phyloP scores from a whole-genome alignment of 441 rosid genomes.

The Euphorbia schlechtendalii region DNA sequence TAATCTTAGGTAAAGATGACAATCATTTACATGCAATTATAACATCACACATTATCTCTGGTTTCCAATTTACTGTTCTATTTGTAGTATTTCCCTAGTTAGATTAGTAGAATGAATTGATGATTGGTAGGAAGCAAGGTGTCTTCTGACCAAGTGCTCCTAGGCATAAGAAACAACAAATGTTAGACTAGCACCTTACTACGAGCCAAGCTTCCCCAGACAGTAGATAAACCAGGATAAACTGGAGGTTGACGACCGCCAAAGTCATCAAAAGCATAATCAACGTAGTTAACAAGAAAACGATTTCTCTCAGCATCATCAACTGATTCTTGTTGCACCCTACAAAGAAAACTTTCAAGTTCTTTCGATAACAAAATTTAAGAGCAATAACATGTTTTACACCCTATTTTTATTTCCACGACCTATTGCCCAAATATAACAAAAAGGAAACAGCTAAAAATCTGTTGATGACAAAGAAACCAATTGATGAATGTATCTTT shows the following conservation, averaged over 20 bases:
- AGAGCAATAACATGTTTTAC: background rate
- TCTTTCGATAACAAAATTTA: background rate
- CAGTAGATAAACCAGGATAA: constrained; percentile 97
- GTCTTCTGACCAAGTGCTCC: background rate
- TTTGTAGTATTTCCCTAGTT: background rate
- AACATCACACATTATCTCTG: background rate
- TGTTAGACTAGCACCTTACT: constrained; percentile 60
- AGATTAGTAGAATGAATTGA: background rate
- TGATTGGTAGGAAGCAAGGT: background rate
- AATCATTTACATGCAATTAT: background rate
- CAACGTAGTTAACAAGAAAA: constrained; percentile 87
- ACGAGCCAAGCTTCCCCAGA: constrained; percentile 99
- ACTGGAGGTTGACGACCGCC: constrained; percentile 99
- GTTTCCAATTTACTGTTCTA: background rate
- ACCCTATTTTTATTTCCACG: background rate
- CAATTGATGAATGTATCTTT: background rate
- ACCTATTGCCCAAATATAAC: background rate
- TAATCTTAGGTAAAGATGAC: background rate
- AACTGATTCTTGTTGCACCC: constrained; percentile 98
- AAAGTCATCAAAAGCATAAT: constrained; percentile 98
- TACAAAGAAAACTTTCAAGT: constrained; percentile 27
- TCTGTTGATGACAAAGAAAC: background rate
- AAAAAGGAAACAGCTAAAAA: background rate
- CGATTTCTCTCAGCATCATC: constrained; percentile 98
- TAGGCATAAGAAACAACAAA: background rate